Percentiles rank a stretch among this genome's conserved stretches.
phyloP scores from a whole-genome alignment of 1,284 basidiomycete species.

The Ustilago sp. region DNA sequence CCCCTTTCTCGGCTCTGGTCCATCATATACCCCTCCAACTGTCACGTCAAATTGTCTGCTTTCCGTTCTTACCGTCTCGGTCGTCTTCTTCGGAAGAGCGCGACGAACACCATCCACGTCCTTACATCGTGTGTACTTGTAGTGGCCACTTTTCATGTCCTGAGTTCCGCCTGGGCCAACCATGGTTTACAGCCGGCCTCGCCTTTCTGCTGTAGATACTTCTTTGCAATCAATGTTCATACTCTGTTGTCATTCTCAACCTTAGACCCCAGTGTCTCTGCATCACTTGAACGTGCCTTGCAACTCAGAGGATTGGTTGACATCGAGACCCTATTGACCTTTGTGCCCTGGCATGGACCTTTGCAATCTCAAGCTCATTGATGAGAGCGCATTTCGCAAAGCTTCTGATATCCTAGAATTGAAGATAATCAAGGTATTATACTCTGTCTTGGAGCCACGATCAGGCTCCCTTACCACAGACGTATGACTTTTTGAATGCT shows the following conservation, averaged over 20 bases:
- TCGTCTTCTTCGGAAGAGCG: conserved; percentile 1
- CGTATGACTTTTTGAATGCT: no score
- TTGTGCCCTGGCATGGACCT: no score
- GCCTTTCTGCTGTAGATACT: conserved; percentile 1
- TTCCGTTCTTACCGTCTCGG: conserved; percentile 1
- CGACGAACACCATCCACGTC: conserved; percentile 18
- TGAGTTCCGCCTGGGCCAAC: neutral
- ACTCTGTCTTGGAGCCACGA: no score
- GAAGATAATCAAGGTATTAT: no score
- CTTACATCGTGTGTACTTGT: conserved; percentile 47
- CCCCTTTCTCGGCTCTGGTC: conserved; percentile 29
- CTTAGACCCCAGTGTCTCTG: no score
- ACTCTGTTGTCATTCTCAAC: neutral
- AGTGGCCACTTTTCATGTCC: conserved; percentile 25
- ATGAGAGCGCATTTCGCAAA: no score
- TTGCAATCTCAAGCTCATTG: no score
- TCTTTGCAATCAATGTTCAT: conserved; percentile 5
- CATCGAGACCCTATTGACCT: no score
- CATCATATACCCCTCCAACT: conserved; percentile 29
- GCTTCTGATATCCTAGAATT: no score
- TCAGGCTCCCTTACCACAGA: no score
- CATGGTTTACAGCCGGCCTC: neutral
- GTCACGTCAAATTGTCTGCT: conserved; percentile 46
- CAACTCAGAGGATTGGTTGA: no score
- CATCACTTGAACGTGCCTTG: no score